A percentile compares a stretch with the other conserved stretches of the same genome.
These are phyloP conservation scores for Puccinia coronata DNA, from an alignment of 1,284 basidiomycete species.

Conservation along the genomic window DNA sequence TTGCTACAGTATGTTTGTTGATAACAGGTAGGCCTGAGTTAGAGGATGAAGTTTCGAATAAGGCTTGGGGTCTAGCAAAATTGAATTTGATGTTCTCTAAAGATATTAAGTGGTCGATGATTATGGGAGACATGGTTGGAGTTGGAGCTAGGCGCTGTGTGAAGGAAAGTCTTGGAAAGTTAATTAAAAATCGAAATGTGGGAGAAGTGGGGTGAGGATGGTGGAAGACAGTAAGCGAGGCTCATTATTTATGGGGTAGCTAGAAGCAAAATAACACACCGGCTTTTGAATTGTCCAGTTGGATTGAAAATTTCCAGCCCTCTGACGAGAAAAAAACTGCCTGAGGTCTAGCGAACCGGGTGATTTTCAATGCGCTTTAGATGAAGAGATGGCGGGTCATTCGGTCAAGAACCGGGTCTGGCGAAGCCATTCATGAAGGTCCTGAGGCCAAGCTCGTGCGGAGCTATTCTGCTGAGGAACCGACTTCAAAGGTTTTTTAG, in stretches of 20 bases:
- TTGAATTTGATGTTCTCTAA: not conserved
- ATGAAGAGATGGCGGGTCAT: not conserved
- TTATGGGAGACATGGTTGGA: conserved; percentile 16
- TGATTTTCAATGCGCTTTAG: not conserved
- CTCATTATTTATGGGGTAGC: not conserved
- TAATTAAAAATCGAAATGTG: not conserved
- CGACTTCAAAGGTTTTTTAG: not conserved
- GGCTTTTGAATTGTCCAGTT: not conserved
- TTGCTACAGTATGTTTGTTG: not conserved
- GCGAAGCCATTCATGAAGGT: not conserved
- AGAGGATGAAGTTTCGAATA: not conserved
- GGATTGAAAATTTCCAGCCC: conserved; percentile 9
- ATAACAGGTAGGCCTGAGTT: not conserved
- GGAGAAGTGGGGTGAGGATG: not conserved
- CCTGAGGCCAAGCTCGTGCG: not conserved
- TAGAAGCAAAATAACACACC: not conserved
- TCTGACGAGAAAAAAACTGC: not conserved
- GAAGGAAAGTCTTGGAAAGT: not conserved
- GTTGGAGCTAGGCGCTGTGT: not conserved
- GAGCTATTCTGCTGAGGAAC: not conserved
- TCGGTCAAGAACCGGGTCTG: not conserved
- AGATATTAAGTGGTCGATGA: not conserved
- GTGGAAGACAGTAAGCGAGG: not conserved
- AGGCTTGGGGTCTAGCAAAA: conserved; percentile 13
- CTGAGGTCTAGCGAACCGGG: not conserved